These are phyloP conservation scores for Maudiozyma saulgeensis DNA, from an alignment of 805 yeast species.

Conservation along the genomic window DNA sequence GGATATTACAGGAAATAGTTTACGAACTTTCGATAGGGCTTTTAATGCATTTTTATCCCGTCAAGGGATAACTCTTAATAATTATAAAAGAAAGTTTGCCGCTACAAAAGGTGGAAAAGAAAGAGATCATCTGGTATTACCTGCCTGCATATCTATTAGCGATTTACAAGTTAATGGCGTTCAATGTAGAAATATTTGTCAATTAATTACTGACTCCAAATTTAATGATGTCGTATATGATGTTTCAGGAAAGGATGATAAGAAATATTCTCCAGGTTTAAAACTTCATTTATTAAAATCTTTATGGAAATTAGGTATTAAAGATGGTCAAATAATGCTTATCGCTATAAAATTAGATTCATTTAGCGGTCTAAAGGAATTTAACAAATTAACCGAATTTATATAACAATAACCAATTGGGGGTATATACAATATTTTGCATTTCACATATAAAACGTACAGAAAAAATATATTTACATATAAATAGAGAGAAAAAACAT, in stretches of 20 bases:
- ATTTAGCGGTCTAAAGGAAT: slow-evolving; percentile 15
- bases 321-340: slow-evolving; percentile 12
- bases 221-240: slow-evolving; percentile 9
- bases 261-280: slow-evolving; percentile 9
- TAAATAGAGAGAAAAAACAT: too few species aligned
- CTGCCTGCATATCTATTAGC: slow-evolving; percentile 15
- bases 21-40: slow-evolving; percentile 1
- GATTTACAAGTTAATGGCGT: slow-evolving; percentile 13
- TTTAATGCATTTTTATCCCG: slow-evolving; percentile 1
- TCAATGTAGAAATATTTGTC: slow-evolving; percentile 12
- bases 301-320: slow-evolving; percentile 19
- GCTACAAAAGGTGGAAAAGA: neutral
- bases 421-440: neutral
- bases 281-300: slow-evolving; percentile 14
- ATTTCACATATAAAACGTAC: too few species aligned
- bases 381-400: slow-evolving; percentile 14
- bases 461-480: too few species aligned
- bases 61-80: slow-evolving; percentile 6
- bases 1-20: slow-evolving; percentile 7
- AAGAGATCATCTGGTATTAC: slow-evolving; percentile 9
- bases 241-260: slow-evolving; percentile 3
- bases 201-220: slow-evolving; percentile 10
- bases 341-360: slow-evolving; percentile 17
- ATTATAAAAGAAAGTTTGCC: slow-evolving; percentile 7
- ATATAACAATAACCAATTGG: slow-evolving; percentile 1